Base-by-base conservation (phyloP, 768 basidiomycete species). In the Punctularia strigosozonata region DNA sequence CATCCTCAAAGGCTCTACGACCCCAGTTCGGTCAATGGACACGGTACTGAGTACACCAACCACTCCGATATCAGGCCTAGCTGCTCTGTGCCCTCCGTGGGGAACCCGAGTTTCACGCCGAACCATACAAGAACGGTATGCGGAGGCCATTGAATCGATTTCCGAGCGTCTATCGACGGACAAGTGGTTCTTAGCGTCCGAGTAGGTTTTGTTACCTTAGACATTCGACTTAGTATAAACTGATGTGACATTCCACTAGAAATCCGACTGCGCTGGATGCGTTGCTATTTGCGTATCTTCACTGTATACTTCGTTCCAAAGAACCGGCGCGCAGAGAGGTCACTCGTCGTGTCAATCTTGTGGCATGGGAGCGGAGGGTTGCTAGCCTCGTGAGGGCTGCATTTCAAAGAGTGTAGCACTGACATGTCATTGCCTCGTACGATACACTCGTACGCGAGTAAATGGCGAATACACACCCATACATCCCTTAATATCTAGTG, bases 241-340 rank as follows among this genome's bases (percentile, higher is more conserved):
- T 23, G 15, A 39, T 33, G n/a, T n/a, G n/a, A 19, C 25, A 20
- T 32, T 36, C 13, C n/a, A 14, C 25, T 41, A 90, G 86, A 36
- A 63, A 65, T 19, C 81, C 87, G 17, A 90, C 87, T 1, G 70
- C 80, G 0, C 73, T 90, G 12, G 87, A 90, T 51, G 86, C 87
- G 2, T 72, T 88, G 31, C 63, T 73, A 5, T 90, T 89, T 52
- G 86, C 87, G 1, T 90, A 90, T 49, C 62, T 90, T 10, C 77
- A 87, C 15, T 30, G 15, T 30, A 10, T 30, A 10, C 28, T 30
- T 30, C 28, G 15, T 30, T 15, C 50, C 53, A n/a, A 52, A 52
- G 42, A 56, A 55, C 30, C 28, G 60, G 50, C 15, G 17, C 70
- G 80, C 24, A 67, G 74, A 25, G 79, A 83, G 50, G 75, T 87